These are phyloP conservation scores for Striga hermonthica DNA, from an alignment of 305 asterid genomes.

Conservation along the genomic window DNA sequence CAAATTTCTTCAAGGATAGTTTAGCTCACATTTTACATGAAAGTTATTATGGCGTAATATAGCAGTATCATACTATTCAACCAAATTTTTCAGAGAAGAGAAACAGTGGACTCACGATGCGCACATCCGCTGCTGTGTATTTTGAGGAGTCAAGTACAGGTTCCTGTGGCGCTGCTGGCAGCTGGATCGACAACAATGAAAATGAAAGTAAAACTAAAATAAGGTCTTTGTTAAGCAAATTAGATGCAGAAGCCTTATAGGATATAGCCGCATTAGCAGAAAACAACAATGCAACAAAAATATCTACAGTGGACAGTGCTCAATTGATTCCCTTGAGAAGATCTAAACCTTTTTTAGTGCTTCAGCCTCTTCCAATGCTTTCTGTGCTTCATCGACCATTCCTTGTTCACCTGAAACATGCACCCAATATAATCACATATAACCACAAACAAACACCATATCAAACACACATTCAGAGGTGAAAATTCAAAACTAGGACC, in stretches of 20 bases:
- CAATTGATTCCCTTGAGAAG: slow-evolving; percentile 10
- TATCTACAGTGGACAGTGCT: slow-evolving; percentile 11
- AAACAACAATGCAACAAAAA: neutral
- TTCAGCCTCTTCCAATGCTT: slow-evolving; percentile 89
- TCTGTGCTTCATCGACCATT: slow-evolving; percentile 84
- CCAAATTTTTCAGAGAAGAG: slow-evolving; percentile 6
- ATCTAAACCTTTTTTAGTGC: slow-evolving; percentile 73
- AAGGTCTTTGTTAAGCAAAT: slow-evolving; percentile 2
- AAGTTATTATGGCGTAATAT: slow-evolving; percentile 8
- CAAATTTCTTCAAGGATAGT: neutral
- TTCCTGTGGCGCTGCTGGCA: slow-evolving; percentile 65
- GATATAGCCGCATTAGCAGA: neutral
- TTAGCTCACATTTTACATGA: slow-evolving; percentile 7
- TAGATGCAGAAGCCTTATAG: slow-evolving; percentile 6
- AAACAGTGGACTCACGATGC: slow-evolving; percentile 57
- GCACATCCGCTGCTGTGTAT: slow-evolving; percentile 92
- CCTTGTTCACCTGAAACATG: slow-evolving; percentile 74
- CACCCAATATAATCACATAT: slow-evolving; percentile 17
- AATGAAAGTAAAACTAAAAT: slow-evolving; percentile 15
- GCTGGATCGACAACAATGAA: slow-evolving; percentile 35
- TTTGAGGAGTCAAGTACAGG: slow-evolving; percentile 59
- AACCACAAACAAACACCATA: slow-evolving; percentile 13
- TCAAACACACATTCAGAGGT: neutral
- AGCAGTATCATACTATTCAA: neutral
- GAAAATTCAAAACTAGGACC: slow-evolving; percentile 10